Conservation (phyloP, 768 basidiomycete genomes). For the Termitomyces sp. region DNA sequence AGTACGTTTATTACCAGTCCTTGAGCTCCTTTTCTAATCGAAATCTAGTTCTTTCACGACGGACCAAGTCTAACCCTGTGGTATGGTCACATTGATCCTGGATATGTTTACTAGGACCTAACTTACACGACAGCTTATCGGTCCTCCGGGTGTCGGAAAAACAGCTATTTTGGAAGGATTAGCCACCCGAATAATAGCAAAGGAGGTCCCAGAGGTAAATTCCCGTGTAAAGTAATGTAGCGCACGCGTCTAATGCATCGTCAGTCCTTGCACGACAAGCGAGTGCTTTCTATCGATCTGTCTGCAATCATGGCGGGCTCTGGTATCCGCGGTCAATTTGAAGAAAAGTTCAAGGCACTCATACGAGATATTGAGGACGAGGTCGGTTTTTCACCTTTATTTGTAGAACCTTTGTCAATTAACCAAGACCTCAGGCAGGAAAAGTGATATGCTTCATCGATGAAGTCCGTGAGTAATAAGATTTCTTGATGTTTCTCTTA, state of each 20-base stretch:
- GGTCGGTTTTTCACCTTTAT: slow-evolving; percentile 26
- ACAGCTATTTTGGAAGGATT: slow-evolving; percentile 90
- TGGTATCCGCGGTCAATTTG: slow-evolving; percentile 88
- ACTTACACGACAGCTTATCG: slow-evolving; percentile 49
- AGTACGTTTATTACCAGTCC: slow-evolving; percentile 39
- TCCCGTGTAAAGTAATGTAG: neutral
- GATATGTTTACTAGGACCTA: neutral
- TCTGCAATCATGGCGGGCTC: slow-evolving; percentile 84
- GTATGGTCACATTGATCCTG: slow-evolving; percentile 30
- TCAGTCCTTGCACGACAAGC: slow-evolving; percentile 80
- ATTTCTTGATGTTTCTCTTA: neutral
- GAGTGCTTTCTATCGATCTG: slow-evolving; percentile 84
- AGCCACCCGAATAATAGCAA: slow-evolving; percentile 79
- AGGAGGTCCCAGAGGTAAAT: slow-evolving; percentile 85
- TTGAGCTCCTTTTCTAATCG: neutral
- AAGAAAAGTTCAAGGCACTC: slow-evolving; percentile 89
- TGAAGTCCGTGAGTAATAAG: slow-evolving; percentile 70
- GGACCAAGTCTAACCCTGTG: slow-evolving; percentile 92
- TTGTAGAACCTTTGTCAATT: slow-evolving; percentile 1
- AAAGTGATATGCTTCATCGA: slow-evolving; percentile 92
- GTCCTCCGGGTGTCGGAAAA: slow-evolving; percentile 89
- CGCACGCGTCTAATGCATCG: neutral
- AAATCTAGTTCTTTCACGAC: slow-evolving; percentile 63
- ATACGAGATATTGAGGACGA: slow-evolving; percentile 89
- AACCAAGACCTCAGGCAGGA: slow-evolving; percentile 37